These are phyloP conservation scores for Bacidia rubella DNA, from an alignment of 495 filamentous ascomycete species.

Conservation along the genomic window DNA sequence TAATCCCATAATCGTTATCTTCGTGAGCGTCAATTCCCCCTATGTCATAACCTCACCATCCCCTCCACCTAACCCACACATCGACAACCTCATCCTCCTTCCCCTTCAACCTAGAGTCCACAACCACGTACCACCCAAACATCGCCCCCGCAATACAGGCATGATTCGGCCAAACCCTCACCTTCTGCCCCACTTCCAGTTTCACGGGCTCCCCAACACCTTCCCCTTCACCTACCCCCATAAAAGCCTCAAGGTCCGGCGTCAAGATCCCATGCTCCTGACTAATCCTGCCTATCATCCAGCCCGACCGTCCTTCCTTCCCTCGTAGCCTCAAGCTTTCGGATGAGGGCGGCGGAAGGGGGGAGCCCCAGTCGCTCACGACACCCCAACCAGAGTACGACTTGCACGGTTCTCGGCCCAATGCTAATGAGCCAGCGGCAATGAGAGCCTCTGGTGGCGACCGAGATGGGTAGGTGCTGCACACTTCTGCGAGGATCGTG, in stretches of 20 bases:
- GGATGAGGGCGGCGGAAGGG: conserved; percentile 2
- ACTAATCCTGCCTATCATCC: conserved; percentile 46
- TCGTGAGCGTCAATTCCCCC: neutral
- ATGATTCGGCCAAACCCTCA: conserved; percentile 75
- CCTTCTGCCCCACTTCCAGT: conserved; percentile 29
- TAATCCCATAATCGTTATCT: neutral
- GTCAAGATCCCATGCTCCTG: conserved; percentile 56
- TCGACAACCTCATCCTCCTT: conserved; percentile 49
- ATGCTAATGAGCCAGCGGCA: conserved; percentile 53
- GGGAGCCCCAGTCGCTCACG: conserved; percentile 44
- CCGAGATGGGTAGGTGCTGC: conserved; percentile 49
- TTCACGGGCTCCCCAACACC: neutral
- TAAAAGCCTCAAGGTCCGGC: neutral
- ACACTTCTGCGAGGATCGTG: conserved; percentile 58
- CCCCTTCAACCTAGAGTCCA: conserved; percentile 42
- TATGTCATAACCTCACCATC: conserved; percentile 8
- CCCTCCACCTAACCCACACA: conserved; percentile 44
- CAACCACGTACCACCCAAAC: conserved; percentile 62
- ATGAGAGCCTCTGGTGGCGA: conserved; percentile 50
- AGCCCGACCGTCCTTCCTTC: conserved; percentile 25
- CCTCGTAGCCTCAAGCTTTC: too few relatives aligned
- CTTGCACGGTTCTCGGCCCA: conserved; percentile 65
- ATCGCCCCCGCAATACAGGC: conserved; percentile 65
- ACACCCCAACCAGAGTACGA: conserved; percentile 62
- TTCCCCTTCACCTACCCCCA: too few relatives aligned